phyloP scores from a whole-genome alignment of 768 basidiomycete genomes.

The Leccinum subtestaceum region DNA sequence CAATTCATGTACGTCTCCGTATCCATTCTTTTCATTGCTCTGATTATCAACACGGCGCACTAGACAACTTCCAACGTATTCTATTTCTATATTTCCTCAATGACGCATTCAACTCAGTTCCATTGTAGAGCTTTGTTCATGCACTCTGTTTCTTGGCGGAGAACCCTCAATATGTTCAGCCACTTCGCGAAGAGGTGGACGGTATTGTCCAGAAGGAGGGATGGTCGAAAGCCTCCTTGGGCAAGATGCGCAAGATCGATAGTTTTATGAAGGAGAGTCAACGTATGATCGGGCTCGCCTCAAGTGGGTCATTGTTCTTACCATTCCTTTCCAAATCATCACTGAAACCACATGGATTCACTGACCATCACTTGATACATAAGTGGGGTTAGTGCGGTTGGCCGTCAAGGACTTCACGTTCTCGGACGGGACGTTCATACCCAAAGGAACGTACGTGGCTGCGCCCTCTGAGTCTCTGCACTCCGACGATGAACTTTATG shows the following conservation, averaged over 20 bases:
- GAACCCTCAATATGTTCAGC: background rate
- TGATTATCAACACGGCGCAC: background rate
- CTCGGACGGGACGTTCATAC: conserved; percentile 23
- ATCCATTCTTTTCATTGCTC: background rate
- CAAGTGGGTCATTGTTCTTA: background rate
- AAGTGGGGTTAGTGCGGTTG: conserved; percentile 32
- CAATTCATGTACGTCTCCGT: conserved; percentile 14
- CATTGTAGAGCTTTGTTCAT: background rate
- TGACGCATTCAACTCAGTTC: background rate
- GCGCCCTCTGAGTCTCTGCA: background rate
- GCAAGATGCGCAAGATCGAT: background rate
- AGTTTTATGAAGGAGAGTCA: background rate
- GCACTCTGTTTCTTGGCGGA: background rate
- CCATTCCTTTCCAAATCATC: no score
- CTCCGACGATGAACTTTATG: background rate
- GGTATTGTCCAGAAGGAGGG: background rate
- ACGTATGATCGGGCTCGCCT: background rate
- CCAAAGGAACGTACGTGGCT: background rate
- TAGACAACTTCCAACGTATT: background rate
- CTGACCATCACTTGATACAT: background rate
- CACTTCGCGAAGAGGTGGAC: background rate
- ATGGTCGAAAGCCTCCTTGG: background rate
- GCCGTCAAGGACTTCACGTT: conserved; percentile 34
- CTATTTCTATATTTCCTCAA: background rate
- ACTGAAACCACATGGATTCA: background rate